Percentiles rank a stretch among this genome's conserved stretches.
phyloP scores from a whole-genome alignment of 257 asterid species.

The Ballota nigra region DNA sequence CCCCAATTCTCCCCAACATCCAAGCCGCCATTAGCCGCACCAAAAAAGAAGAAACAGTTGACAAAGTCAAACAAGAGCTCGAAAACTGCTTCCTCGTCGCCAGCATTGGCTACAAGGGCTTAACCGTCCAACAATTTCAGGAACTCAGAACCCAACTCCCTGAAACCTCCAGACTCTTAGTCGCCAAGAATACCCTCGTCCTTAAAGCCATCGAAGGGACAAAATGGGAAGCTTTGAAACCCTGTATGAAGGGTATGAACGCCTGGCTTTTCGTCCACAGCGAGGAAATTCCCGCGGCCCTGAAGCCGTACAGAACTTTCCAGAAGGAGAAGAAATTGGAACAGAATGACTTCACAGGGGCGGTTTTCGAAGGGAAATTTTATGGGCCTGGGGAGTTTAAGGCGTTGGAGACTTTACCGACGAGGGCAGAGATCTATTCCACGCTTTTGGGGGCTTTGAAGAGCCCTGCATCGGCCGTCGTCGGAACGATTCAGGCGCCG shows the following conservation, averaged over 20 bases:
- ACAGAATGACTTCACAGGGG: conserved; percentile 78
- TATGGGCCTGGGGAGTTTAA: conserved; percentile 78
- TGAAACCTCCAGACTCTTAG: conserved; percentile 69
- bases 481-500: conserved; percentile 87
- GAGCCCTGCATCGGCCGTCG: conserved; percentile 92
- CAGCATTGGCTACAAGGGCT: conserved; percentile 80
- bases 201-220: conserved; percentile 86
- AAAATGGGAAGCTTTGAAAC: conserved; percentile 76
- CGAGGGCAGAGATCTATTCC: conserved; percentile 74
- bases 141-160: conserved; percentile 76
- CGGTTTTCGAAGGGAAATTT: conserved; percentile 88
- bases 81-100: conserved; percentile 74
- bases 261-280: conserved; percentile 88
- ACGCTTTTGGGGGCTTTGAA: conserved; percentile 68
- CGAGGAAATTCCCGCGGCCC: conserved; percentile 93
- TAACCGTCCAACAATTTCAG: conserved; percentile 76
- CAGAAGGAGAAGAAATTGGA: conserved; percentile 90
- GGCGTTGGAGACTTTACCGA: conserved; percentile 70
- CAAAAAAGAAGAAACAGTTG: conserved; percentile 88
- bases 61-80: conserved; percentile 68
- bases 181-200: conserved; percentile 86
- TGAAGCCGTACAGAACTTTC: conserved; percentile 76
- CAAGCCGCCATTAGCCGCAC: conserved; percentile 78
- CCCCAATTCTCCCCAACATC: conserved; percentile 40
- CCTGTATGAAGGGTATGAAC: conserved; percentile 95